Conservation (phyloP, 352 stramenopile genomes). For the Pythium vanterpoolii region DNA sequence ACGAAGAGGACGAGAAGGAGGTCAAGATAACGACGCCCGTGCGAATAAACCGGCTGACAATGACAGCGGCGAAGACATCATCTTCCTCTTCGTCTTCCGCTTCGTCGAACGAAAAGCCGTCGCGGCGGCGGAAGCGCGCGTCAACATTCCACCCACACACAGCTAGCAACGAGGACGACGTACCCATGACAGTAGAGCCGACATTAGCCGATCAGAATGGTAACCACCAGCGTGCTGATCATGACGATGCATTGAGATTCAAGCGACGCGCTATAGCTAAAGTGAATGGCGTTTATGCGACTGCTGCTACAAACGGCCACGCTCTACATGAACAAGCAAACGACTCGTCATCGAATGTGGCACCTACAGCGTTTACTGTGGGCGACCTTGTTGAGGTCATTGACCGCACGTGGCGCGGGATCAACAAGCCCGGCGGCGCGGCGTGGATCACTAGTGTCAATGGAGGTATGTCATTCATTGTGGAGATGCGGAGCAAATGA, state of each 20-base stretch:
- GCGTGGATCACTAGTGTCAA: conserved; percentile 73
- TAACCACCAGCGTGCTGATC: too few species aligned
- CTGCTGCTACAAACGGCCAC: neutral
- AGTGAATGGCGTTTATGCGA: neutral
- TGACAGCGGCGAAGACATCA: neutral
- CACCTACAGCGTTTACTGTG: conserved; percentile 9
- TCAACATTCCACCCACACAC: too few species aligned
- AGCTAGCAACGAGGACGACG: neutral
- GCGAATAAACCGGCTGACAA: conserved; percentile 20
- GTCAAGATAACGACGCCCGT: conserved; percentile 11
- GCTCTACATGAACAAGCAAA: neutral
- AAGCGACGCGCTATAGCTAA: conserved; percentile 12
- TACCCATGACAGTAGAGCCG: conserved; percentile 5
- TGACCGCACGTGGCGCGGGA: conserved; percentile 85
- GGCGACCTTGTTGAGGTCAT: conserved; percentile 87
- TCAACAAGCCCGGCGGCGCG: conserved; percentile 90
- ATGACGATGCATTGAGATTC: too few species aligned
- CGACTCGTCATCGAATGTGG: conserved; percentile 22
- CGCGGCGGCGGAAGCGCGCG: conserved; percentile 13
- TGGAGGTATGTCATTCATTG: conserved; percentile 19
- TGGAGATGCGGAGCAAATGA: neutral
- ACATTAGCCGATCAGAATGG: too few species aligned
- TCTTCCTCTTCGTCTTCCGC: neutral
- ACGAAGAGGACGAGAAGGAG: neutral
- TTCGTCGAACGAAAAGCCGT: neutral